Evolutionary conservation across 176 grass and related monocot genomes (phyloP), one percentile per base, ranked within the genome.

Genomic region (Cymbopogon citratus): DNA sequence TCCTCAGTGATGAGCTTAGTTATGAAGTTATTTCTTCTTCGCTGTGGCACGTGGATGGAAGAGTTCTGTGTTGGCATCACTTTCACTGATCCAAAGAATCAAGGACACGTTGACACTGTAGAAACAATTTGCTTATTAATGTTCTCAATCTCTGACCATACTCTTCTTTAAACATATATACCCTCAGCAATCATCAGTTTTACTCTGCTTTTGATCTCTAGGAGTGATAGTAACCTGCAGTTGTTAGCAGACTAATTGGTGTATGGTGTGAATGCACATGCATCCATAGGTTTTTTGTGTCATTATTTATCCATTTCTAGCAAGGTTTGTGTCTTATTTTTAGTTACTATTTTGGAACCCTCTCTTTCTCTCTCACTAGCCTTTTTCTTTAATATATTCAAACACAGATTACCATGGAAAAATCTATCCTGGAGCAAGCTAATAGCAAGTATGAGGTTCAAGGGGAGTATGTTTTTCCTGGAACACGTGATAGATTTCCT

Each of bases 371-470:
- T 15, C 13, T 87, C 69, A 66, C 41, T 57, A 49, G 31, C 35
- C 21, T 41, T 84, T 24, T 86, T 88, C 26, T 74, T 52, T 72
- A 76, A 36, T 71, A 77, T 81, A 60, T 85, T 85, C n/a, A 76
- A 87, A 66, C 83, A 21, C 66, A 98, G 96, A 95, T 98, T 75
- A 98, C 96, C 62, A 87, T 98, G 74, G 92, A 98, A 85, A 98
- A 98, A 91, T 89, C 96, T 57, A 80, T 98, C 48, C 78, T 98
- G 52, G 87, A 98, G 85, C 96, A 98, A 93, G 82, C 90, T 72
- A 91, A 80, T 75, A 98, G 96, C 91, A 90, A 82, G 79, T 98
- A 95, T 80, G 96, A 98, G 81, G 85, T 98, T 76, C 96, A 98
- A 76, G 96, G 96, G 80, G 96, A 98, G 82, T 98, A 95, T 81